phyloP scores from a whole-genome alignment of 306 rosid genomes.

The Citrullus mucosospermus region DNA sequence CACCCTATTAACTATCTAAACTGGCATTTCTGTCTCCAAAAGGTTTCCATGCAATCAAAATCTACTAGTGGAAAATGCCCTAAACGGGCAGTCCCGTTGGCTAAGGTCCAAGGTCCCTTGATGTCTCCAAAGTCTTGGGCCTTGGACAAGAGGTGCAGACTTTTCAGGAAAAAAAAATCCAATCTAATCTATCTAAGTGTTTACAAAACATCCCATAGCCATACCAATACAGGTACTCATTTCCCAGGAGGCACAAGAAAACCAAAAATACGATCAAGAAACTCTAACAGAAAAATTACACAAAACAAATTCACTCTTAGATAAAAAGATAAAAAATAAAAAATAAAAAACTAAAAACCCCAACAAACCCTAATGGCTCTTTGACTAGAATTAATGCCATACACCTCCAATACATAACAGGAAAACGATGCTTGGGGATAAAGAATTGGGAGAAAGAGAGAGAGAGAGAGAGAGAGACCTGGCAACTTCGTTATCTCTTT shows the following conservation, averaged over 20 bases:
- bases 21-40: neutral
- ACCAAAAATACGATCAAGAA: neutral
- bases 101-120: neutral
- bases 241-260: neutral
- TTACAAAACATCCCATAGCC: neutral
- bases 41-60: neutral
- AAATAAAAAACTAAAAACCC: neutral
- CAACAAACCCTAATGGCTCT: conserved; percentile 3
- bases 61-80: neutral
- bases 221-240: neutral
- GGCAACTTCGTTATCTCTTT: conserved; percentile 85
- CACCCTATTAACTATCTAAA: neutral
- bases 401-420: neutral
- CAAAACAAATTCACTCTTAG: neutral
- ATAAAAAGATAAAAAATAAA: neutral
- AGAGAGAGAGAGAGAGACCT: conserved; percentile 28
- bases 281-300: neutral
- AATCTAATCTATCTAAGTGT: neutral
- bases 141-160: neutral
- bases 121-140: neutral
- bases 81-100: neutral
- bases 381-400: neutral
- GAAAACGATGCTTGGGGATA: neutral
- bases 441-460: neutral
- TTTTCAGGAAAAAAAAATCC: neutral